Evolutionary conservation across 164 flowering plant genomes (phyloP).

Genomic region (Houttuynia cordata): DNA sequence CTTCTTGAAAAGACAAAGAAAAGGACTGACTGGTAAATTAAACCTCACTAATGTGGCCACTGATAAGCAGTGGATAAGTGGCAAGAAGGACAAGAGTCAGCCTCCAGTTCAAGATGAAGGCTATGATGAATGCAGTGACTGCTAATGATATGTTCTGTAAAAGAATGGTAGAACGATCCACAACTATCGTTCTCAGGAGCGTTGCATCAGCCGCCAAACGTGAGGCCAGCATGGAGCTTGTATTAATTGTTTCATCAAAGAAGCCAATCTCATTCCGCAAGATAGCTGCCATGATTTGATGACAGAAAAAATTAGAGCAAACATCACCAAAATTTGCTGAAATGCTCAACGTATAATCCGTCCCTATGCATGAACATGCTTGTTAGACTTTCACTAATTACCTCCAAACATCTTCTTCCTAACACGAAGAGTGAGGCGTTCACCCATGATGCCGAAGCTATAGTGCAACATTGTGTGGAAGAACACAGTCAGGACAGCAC

Average conservation of each 20-base stretch:
- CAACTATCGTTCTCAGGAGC: conserved; percentile 60
- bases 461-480: conserved; percentile 59
- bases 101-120: conserved; percentile 90
- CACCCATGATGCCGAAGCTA: conserved; percentile 87
- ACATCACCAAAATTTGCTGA: background rate
- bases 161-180: conserved; percentile 74
- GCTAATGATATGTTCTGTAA: conserved; percentile 59
- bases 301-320: background rate
- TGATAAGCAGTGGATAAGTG: conserved; percentile 63
- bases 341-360: background rate
- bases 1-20: background rate
- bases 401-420: conserved; percentile 84
- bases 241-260: conserved; percentile 65
- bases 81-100: conserved; percentile 78
- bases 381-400: conserved; percentile 10
- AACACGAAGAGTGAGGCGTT: conserved; percentile 80
- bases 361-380: background rate
- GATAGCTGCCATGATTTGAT: conserved; percentile 46
- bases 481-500: conserved; percentile 49
- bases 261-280: conserved; percentile 88
- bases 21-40: background rate
- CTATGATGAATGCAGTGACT: conserved; percentile 59
- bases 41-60: conserved; percentile 94
- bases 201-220: conserved; percentile 82
- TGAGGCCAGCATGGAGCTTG: conserved; percentile 74